These are phyloP conservation scores for Sugiyamaella marilandica DNA, from an alignment of 805 yeast genomes.

Conservation along the genomic window DNA sequence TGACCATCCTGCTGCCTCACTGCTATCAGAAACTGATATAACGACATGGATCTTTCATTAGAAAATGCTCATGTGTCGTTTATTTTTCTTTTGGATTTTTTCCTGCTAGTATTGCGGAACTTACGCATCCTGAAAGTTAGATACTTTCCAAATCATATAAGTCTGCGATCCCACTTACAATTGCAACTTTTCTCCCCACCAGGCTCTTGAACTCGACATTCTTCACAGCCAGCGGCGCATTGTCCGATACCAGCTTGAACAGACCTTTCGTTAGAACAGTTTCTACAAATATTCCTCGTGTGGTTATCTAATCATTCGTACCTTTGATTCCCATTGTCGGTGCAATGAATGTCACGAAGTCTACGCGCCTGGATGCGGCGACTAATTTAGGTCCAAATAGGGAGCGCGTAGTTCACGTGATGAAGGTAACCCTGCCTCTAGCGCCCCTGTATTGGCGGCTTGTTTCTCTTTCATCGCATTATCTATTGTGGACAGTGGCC, in stretches of 20 bases:
- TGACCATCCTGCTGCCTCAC: constrained; percentile 97
- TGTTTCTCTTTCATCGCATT: no score
- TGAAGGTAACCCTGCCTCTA: constrained; percentile 4
- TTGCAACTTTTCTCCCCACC: constrained; percentile 95
- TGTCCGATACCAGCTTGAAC: constrained; percentile 79
- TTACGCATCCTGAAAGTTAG: constrained; percentile 27
- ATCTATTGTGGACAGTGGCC: no score
- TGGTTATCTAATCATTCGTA: not conserved
- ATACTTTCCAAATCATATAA: not conserved
- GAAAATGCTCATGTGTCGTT: not conserved
- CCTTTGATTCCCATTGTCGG: constrained; percentile 33
- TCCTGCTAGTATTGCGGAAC: constrained; percentile 10
- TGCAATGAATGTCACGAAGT: not conserved
- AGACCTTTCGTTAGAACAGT: constrained; percentile 48
- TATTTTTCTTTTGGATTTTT: no score
- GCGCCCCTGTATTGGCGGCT: not conserved
- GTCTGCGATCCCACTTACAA: constrained; percentile 37
- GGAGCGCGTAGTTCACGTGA: constrained; percentile 9
- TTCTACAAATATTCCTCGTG: not conserved
- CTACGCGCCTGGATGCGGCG: not conserved
- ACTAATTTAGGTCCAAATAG: not conserved
- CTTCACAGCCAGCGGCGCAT: constrained; percentile 79
- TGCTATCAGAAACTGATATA: constrained; percentile 92
- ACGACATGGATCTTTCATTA: constrained; percentile 67
- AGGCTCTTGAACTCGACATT: constrained; percentile 77